phyloP scores from a whole-genome alignment of 1,139 yeast genomes.

The Citeromyces siamensis region DNA sequence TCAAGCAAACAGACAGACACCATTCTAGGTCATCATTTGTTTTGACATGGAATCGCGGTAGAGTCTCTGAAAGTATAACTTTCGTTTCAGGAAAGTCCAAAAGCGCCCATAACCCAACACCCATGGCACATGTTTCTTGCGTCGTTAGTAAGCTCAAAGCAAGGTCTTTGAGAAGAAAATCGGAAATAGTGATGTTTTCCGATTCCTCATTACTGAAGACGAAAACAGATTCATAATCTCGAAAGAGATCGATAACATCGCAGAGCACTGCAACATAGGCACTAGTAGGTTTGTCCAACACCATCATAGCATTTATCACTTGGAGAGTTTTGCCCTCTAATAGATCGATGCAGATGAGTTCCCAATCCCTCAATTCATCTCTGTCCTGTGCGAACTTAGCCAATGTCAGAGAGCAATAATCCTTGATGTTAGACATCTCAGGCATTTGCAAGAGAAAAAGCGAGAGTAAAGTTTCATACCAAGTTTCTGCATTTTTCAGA shows the following conservation, averaged over 20 bases:
- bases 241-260: constrained; percentile 51
- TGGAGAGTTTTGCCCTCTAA: constrained; percentile 46
- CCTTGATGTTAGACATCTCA: constrained; percentile 26
- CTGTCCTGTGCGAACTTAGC: constrained; percentile 24
- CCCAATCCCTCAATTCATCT: constrained; percentile 29
- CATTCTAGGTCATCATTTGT: constrained; percentile 74
- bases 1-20: constrained; percentile 49
- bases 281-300: constrained; percentile 54
- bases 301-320: constrained; percentile 48
- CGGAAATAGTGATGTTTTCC: constrained; percentile 34
- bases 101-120: constrained; percentile 40
- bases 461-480: constrained; percentile 67
- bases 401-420: constrained; percentile 23
- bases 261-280: constrained; percentile 53
- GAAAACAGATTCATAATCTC: constrained; percentile 22
- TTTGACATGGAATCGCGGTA: constrained; percentile 49
- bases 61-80: constrained; percentile 40
- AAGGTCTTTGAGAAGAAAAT: constrained; percentile 46
- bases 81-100: constrained; percentile 27
- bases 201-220: constrained; percentile 9
- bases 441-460: constrained; percentile 54
- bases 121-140: constrained; percentile 49
- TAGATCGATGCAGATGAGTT: constrained; percentile 47
- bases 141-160: constrained; percentile 40
- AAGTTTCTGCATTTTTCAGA: constrained; percentile 32